A percentile compares a stretch with the other conserved stretches of the same genome.
Conservation (phyloP, 768 basidiomycete species). For the Hirschioporus abietinus region DNA sequence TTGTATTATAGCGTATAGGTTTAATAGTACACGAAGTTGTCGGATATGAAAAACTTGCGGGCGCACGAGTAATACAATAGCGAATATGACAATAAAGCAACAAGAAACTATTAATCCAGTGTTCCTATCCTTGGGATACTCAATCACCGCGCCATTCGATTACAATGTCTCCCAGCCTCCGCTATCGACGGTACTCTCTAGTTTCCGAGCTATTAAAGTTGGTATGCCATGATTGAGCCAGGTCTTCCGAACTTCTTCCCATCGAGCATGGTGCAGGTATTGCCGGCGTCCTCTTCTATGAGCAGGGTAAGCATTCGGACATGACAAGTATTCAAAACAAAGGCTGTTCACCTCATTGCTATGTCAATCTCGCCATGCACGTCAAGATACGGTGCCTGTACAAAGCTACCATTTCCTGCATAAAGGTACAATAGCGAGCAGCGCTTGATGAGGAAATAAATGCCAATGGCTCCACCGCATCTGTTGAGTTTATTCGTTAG, state of each 20-base stretch:
- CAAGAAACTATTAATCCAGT: too few relatives aligned
- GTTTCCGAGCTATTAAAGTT: slow-evolving; percentile 79
- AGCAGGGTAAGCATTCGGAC: slow-evolving; percentile 5
- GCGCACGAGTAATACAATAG: too few relatives aligned
- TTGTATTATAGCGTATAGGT: too few relatives aligned
- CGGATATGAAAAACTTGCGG: too few relatives aligned
- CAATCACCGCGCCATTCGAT: too few relatives aligned
- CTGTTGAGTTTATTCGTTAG: slow-evolving; percentile 34
- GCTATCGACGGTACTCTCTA: slow-evolving; percentile 81
- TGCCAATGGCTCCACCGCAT: slow-evolving; percentile 83
- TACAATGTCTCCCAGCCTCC: slow-evolving; percentile 93
- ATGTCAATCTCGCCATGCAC: slow-evolving; percentile 91
- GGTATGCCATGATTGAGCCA: slow-evolving; percentile 93
- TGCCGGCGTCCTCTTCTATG: slow-evolving; percentile 82
- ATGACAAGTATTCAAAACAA: neutral
- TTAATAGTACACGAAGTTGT: too few relatives aligned
- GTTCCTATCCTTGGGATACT: too few relatives aligned
- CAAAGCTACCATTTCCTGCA: slow-evolving; percentile 84
- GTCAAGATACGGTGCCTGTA: slow-evolving; percentile 87
- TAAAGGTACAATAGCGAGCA: slow-evolving; percentile 89
- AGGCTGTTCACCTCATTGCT: slow-evolving; percentile 68
- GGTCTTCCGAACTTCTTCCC: slow-evolving; percentile 86
- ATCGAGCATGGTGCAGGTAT: slow-evolving; percentile 75
- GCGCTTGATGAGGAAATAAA: slow-evolving; percentile 89
- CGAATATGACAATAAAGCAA: too few relatives aligned